A percentile compares a stretch with the other conserved stretches of the same genome.
These are phyloP conservation scores for Colletotrichum sojae DNA, from an alignment of 2,329 filamentous ascomycete species.

Conservation along the genomic window DNA sequence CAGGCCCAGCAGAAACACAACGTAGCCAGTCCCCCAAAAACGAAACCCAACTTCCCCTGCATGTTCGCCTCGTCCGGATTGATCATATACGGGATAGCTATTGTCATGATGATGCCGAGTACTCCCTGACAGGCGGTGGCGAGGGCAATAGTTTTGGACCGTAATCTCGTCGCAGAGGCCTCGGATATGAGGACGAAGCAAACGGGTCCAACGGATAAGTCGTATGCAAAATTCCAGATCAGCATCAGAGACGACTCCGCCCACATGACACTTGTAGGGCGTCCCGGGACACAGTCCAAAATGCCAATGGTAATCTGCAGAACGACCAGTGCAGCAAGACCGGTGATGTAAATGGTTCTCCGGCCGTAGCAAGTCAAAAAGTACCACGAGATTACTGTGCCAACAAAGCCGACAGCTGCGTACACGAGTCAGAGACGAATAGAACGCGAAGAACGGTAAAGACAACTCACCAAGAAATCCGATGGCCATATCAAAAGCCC, in stretches of 20 bases:
- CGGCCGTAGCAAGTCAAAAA: slow-evolving; percentile 59
- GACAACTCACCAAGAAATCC: slow-evolving; percentile 55
- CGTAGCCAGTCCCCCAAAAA: slow-evolving; percentile 43
- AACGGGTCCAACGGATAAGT: slow-evolving; percentile 53
- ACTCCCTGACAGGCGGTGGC: slow-evolving; percentile 59
- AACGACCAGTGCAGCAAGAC: slow-evolving; percentile 54
- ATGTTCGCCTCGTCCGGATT: slow-evolving; percentile 50
- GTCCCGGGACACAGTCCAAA: slow-evolving; percentile 60
- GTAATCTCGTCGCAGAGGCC: slow-evolving; percentile 59
- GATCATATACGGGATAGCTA: slow-evolving; percentile 48
- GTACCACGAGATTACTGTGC: slow-evolving; percentile 60
- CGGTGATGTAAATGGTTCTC: slow-evolving; percentile 57
- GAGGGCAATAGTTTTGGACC: slow-evolving; percentile 61
- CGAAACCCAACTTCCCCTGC: slow-evolving; percentile 51
- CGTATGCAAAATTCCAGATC: slow-evolving; percentile 54
- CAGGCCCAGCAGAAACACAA: slow-evolving; percentile 45
- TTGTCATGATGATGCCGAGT: slow-evolving; percentile 51
- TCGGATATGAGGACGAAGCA: slow-evolving; percentile 68
- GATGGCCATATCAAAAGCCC: slow-evolving; percentile 59
- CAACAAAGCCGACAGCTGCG: slow-evolving; percentile 60
- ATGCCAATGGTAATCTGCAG: slow-evolving; percentile 60
- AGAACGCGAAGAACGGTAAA: too few species aligned
- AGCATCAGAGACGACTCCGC: slow-evolving; percentile 66
- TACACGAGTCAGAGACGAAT: slow-evolving; percentile 57
- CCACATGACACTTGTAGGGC: slow-evolving; percentile 57